Base-by-base conservation (phyloP, 176 grass and related monocot genomes). In the Alopecurus myosuroides region DNA sequence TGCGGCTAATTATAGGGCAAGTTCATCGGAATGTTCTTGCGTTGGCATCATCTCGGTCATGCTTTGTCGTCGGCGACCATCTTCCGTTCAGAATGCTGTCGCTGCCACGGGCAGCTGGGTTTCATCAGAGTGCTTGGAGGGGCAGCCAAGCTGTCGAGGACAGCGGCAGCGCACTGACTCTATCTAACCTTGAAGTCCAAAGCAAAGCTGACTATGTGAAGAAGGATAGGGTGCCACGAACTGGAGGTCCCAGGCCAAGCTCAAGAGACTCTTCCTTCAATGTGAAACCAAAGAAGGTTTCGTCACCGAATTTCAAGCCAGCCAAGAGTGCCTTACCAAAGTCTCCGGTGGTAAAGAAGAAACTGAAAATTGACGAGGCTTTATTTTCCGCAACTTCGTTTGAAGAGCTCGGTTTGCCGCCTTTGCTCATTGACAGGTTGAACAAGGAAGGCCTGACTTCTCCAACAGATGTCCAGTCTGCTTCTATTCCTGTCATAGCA, bases 391-490 rank as follows among this genome's bases (percentile, higher is more conserved):
- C 93, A 35, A 90, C 85, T 60, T 88, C 96, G 15, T 98, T 98
- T 67, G 76, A 85, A 82, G 93, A 98, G 30, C 93, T 98, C 5
- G 88, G 91, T 72, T 75, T 98, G 83, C 84, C 96, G 14, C 91
- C 89, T 72, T 88, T 92, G 87, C 90, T 98, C 70, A 63, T 94
- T 58, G 80, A 86, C 52, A 77, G 69, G 29, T 78, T 98, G 53
- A 87, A 90, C 56, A 93, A 90, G 80, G 87, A 82, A 41, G 89
- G 89, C 67, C 83, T 98, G 26, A 95, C 85, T 58, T 70, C 77
- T 51, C 96, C 96, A 66, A 98, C 96, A 28, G 96, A 98, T 44
- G 91, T 98, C 75, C 96, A 98, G 58, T 93, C 93, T 0, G 79
- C 93, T 65, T 89, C 96, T 40, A 90, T 98, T 81, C 89, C 96